Percentiles rank a stretch among this genome's conserved stretches.
Conservation (phyloP, 495 filamentous ascomycete genomes). For the Penicillium antarcticum region DNA sequence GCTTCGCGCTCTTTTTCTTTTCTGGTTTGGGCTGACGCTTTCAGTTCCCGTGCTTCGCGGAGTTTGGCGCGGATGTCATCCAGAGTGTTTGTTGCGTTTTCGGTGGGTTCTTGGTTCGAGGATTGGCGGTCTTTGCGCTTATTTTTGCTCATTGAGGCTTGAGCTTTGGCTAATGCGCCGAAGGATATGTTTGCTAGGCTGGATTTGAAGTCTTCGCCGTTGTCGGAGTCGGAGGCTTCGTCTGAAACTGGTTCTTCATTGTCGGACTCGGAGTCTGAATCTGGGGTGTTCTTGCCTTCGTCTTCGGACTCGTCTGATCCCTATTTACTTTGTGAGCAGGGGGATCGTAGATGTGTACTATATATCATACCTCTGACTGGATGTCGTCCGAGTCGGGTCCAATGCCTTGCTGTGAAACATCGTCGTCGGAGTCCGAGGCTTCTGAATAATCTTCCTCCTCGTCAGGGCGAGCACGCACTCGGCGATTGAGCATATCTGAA, state of each 20-base stretch:
- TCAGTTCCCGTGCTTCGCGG: conserved; percentile 30
- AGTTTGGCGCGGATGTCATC: conserved; percentile 39
- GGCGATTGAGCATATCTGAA: conserved; percentile 52
- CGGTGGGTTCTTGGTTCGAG: conserved; percentile 1
- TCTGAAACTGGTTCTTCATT: conserved; percentile 17
- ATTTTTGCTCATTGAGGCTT: conserved; percentile 58
- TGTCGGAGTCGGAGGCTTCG: conserved; percentile 19
- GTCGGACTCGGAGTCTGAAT: conserved; percentile 7
- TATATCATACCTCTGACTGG: too few species aligned
- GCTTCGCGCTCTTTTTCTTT: conserved; percentile 39
- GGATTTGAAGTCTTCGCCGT: conserved; percentile 39
- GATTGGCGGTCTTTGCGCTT: conserved; percentile 34
- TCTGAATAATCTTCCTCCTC: conserved; percentile 46
- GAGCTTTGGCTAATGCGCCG: conserved; percentile 80
- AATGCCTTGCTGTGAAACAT: conserved; percentile 17
- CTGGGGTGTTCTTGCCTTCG: conserved; percentile 11
- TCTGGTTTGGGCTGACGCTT: too few species aligned
- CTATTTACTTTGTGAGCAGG: conserved; percentile 16
- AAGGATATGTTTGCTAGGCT: conserved; percentile 66
- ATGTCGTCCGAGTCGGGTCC: too few species aligned
- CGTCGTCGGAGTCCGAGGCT: conserved; percentile 22
- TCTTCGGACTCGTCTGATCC: conserved; percentile 29
- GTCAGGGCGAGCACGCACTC: conserved; percentile 56
- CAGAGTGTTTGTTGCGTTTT: conserved; percentile 21
- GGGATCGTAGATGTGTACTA: too few species aligned